Base-by-base conservation (phyloP, 2,329 filamentous ascomycete species). In the Diaporthe humulicola region DNA sequence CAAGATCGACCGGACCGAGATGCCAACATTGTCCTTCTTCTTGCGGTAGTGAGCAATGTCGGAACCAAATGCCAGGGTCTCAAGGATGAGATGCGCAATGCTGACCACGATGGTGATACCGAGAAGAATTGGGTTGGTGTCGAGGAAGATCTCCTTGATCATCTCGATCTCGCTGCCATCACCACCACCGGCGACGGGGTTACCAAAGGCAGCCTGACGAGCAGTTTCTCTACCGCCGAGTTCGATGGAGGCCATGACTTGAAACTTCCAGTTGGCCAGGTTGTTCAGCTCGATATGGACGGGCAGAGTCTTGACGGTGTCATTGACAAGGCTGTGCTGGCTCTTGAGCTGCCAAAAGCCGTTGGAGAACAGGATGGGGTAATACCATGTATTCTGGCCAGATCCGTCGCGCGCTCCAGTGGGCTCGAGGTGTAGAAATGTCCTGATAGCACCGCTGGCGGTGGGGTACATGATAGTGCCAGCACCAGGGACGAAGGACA, bases 11-110 rank as follows among this genome's bases (percentile, higher is more conserved):
- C 97, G 95, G 75, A 99, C 94, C 1, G 96, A 98, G 60, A 98
- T 98, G 77, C 97, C 97, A 38, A 99, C 94, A 75, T 98, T 97
- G 86, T 98, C 97, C 89, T 99, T 99, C 93, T 99, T 99, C 88
- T 98, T 98, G 82, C 96, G 95, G 91, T 97, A 99, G 85, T 99
- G 97, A 66, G 95, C 92, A 82, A 99, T 98, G 82, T 99, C 97
- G 82, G 94, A 98, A 81, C 98, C 98, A 87, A 99, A 99, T 2
- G 97, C 97, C 45, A 99, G 90, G 81, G 94, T 96, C 85, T 99
- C 97, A 77, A 99, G 96, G 79, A 99, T 88, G 90, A 98, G 95
- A 86, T 99, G 97, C 52, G 97, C 89, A 74, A 99, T 90, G 77
- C 92, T 96, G 79, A 98, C 97, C 12, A 97, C 84, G 36, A 92